Conservation (phyloP, 2,329 filamentous ascomycete species). For the Verticillium longisporum region DNA sequence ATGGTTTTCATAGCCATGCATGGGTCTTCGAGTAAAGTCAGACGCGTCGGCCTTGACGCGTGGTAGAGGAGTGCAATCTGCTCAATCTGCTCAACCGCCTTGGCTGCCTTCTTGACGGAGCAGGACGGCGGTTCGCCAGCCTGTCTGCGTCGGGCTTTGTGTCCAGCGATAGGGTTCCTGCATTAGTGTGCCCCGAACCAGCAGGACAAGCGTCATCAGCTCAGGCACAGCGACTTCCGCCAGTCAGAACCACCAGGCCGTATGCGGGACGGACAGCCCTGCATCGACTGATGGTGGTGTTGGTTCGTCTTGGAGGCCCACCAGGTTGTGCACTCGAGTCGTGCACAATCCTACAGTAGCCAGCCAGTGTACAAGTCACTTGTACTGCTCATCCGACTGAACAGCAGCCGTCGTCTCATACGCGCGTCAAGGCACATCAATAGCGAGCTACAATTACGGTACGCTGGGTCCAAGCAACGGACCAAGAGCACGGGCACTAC, state of each 20-base stretch:
- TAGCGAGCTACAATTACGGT: background rate
- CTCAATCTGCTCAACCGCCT: background rate
- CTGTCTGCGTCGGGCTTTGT: background rate
- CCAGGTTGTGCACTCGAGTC: background rate
- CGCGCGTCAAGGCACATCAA: background rate
- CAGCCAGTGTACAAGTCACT: too few relatives aligned
- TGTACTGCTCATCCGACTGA: background rate
- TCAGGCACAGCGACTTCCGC: background rate
- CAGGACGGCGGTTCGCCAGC: background rate
- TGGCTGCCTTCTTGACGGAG: background rate
- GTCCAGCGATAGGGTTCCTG: slow-evolving; percentile 1
- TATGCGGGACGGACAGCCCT: background rate
- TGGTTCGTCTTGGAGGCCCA: background rate
- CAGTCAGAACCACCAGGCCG: background rate
- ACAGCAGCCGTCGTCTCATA: background rate
- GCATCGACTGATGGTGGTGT: background rate
- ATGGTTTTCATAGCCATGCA: background rate
- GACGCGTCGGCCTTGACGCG: background rate
- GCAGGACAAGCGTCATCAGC: background rate
- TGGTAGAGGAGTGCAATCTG: background rate
- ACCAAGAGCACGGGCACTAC: background rate
- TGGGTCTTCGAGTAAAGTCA: background rate
- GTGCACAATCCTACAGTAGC: background rate
- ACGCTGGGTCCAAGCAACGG: background rate
- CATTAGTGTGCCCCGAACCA: background rate